Evolutionary conservation across 2,329 filamentous ascomycete genomes (phyloP), one percentile per base, ranked within the genome.

Genomic region (Colletotrichum lentis): DNA sequence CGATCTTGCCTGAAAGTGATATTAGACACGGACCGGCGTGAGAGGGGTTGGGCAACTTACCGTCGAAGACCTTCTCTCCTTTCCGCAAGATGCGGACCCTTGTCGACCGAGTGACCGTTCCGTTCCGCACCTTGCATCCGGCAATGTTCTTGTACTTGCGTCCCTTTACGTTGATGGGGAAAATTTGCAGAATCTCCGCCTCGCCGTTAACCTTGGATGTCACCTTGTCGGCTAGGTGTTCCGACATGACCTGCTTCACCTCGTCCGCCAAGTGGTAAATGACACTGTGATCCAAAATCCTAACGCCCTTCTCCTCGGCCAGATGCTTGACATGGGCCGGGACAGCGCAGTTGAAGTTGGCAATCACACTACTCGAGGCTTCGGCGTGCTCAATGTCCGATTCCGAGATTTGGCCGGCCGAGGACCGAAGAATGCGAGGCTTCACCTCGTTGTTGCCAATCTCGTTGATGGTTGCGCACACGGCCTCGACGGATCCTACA

Each of bases 401-500:
- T 80, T 97, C 93, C 41, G 86, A 88, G 49, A 98, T 85, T 27
- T 89, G 84, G 1, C 96, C 96, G 1, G 96, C 91, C 2, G 86
- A 88, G 3, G 91, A 90, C 24, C 91, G 89, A 43, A 99, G 86
- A 67, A 99, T 84, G 64, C 89, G 88, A 16, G 94, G 87, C 39
- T 84, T 87, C 46, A 97, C 90, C 76, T 98, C 93, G 73, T 93
- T 89, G 80, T 91, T 97, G 71, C 94, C 94, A 70, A 97, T 84
- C 67, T 90, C 88, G 69, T 89, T 82, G 67, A 99, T 85, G 10
- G 91, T 90, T 56, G 92, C 90, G 69, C 90, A 84, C 3, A 98
- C 91, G 2, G 96, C 96, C 81, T 99, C 96, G 0, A 94, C 94
- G 0, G 95, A 98, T 44, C 96, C 96, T 69, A 91, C 92, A 20